Evolutionary conservation across 2,329 filamentous ascomycete genomes (phyloP).

Genomic region (Curvularia hawaiiensis): DNA sequence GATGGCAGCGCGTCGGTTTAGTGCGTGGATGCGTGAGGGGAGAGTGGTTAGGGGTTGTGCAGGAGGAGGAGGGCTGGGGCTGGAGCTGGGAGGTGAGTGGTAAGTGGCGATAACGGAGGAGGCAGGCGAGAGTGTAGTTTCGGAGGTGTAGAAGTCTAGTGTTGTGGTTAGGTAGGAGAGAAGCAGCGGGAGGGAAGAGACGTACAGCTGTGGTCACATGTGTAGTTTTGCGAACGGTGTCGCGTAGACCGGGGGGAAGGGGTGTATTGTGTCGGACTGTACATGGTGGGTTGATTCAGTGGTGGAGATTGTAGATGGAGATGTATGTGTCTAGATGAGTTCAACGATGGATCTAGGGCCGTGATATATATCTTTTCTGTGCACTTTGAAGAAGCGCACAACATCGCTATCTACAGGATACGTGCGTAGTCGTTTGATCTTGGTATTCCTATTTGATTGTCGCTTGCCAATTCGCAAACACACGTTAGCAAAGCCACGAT

Average conservation of each 20-base stretch:
- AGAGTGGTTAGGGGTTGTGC: not conserved
- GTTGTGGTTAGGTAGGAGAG: not conserved
- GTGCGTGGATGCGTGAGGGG: not conserved
- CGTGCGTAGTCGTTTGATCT: not conserved
- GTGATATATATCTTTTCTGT: not conserved
- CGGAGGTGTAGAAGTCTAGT: not conserved
- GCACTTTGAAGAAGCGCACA: not conserved
- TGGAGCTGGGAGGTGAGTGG: not conserved
- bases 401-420: not conserved
- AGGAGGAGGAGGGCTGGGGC: not conserved
- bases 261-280: not conserved
- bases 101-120: not conserved
- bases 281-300: not conserved
- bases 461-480: not conserved
- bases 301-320: not conserved
- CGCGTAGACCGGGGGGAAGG: not conserved
- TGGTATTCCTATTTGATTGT: not conserved
- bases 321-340: not conserved
- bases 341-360: not conserved
- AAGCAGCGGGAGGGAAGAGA: not conserved
- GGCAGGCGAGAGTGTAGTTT: not conserved
- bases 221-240: not conserved
- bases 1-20: not conserved
- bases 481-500: not conserved
- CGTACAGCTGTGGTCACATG: not conserved